phyloP scores from a whole-genome alignment of 352 stramenopile genomes.

The Plasmopara muralis region DNA sequence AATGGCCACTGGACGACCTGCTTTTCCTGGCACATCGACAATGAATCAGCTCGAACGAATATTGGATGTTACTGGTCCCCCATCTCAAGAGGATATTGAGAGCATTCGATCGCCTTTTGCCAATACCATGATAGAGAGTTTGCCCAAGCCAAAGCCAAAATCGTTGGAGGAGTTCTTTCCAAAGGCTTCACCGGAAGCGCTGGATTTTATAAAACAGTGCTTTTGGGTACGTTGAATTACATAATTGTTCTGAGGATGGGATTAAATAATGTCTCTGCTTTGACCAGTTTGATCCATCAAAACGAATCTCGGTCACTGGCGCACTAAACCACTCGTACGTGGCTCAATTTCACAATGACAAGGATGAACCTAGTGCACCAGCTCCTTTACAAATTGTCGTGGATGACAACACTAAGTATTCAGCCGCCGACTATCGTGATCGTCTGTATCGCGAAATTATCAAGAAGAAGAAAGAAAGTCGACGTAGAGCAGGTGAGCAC shows the following conservation, averaged over 20 bases:
- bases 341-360: conserved; percentile 93
- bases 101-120: conserved; percentile 91
- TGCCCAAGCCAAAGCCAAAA: conserved; percentile 70
- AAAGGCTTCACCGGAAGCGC: conserved; percentile 75
- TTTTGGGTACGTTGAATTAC: conserved; percentile 49
- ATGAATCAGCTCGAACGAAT: conserved; percentile 97
- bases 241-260: neutral
- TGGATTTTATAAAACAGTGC: conserved; percentile 87
- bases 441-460: conserved; percentile 91
- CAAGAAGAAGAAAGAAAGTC: conserved; percentile 89
- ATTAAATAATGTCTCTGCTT: conserved; percentile 5
- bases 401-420: conserved; percentile 94
- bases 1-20: conserved; percentile 88
- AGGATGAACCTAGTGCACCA: conserved; percentile 83
- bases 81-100: conserved; percentile 85
- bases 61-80: conserved; percentile 89
- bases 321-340: conserved; percentile 92
- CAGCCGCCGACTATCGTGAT: conserved; percentile 89
- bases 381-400: conserved; percentile 80
- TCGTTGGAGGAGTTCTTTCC: conserved; percentile 85
- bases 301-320: conserved; percentile 81
- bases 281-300: conserved; percentile 87
- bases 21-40: conserved; percentile 92
- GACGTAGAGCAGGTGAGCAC: conserved; percentile 37
- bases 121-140: conserved; percentile 89